A percentile compares a stretch with the other conserved stretches of the same genome.
These are phyloP conservation scores for Fusarium duplospermum DNA, from an alignment of 2,329 filamentous ascomycete genomes.

Conservation along the genomic window DNA sequence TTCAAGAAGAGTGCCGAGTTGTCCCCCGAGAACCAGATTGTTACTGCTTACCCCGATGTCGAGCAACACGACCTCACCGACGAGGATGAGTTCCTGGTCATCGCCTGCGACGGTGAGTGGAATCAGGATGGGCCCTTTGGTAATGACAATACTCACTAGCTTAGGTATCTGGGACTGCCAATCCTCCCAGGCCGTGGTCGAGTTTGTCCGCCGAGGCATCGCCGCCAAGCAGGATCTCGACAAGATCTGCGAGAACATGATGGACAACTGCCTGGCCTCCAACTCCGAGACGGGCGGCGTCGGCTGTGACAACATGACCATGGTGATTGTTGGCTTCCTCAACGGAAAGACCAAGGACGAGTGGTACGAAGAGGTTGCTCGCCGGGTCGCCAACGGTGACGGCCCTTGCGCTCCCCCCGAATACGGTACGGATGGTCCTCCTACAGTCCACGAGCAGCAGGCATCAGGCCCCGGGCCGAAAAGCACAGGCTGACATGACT, in stretches of 20 bases:
- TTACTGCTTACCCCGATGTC: conserved; percentile 96
- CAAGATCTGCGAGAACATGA: conserved; percentile 99
- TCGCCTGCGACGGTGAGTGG: conserved; percentile 88
- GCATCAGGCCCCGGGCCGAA: conserved; percentile 2
- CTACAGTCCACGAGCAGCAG: conserved; percentile 6
- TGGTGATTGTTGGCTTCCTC: conserved; percentile 89
- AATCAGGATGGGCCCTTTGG: neutral
- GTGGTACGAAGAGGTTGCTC: conserved; percentile 97
- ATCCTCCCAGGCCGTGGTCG: conserved; percentile 95
- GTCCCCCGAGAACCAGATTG: conserved; percentile 97
- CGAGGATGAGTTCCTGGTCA: conserved; percentile 94
- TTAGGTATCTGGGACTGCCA: conserved; percentile 99
- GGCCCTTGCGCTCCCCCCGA: conserved; percentile 98
- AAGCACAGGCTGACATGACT: conserved; percentile 29
- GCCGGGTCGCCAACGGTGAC: conserved; percentile 94
- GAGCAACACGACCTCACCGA: conserved; percentile 89
- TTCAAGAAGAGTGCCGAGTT: conserved; percentile 99
- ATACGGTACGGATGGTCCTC: conserved; percentile 86
- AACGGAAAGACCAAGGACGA: conserved; percentile 94
- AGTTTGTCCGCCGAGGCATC: conserved; percentile 96
- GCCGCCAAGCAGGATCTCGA: conserved; percentile 95
- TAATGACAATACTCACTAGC: conserved; percentile 36
- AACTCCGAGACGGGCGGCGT: conserved; percentile 98
- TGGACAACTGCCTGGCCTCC: conserved; percentile 98
- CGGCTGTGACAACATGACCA: conserved; percentile 99